Evolutionary conservation across 2,329 filamentous ascomycete genomes (phyloP), one percentile per base, ranked within the genome.

Genomic region (Pezicula carpinea): DNA sequence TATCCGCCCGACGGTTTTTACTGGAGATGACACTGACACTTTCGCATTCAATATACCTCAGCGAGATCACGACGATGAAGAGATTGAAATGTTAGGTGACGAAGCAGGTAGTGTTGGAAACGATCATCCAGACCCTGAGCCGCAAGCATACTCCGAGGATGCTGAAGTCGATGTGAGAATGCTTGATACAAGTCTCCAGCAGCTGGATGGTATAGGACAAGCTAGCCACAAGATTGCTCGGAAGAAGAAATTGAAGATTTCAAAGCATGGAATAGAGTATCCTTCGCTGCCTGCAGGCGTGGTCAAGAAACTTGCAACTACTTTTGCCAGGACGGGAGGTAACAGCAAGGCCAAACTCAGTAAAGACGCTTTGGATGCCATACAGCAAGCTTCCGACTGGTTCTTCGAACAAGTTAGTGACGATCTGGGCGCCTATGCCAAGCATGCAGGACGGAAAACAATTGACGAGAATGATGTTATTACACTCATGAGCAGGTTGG

Each of bases 331-430:
- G 56, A 80, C 79, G 4, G 79, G 82, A 38, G 82, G 83, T 17
- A 72, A 76, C 8, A 76, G 76, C 56, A 88, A 85, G 56, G 71
- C 79, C 5, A 87, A 84, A 54, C 78, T 95, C 39, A 82, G 76
- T 48, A 81, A 85, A 39, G 87, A 93, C 43, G 83, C 87, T 2
- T 69, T 95, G 32, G 76, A 79, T 23, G 84, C 85, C 4, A 80
- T 96, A 45, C 82, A 85, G 59, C 84, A 89, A 62, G 88, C 89
- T 1, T 87, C 87, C 3, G 88, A 95, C 52, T 93, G 89, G 85
- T 96, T 90, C 66, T 95, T 96, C 64, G 89, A 95, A 67, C 90
- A 96, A 65, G 72, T 87, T 2, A 82, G 87, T 40, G 86, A 90
- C 50, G 89, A 95, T 61, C 69, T 96, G 46, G 79, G 80, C 11